Base-by-base conservation (phyloP, 345 rosid species). In the Cochlearia excelsa region DNA sequence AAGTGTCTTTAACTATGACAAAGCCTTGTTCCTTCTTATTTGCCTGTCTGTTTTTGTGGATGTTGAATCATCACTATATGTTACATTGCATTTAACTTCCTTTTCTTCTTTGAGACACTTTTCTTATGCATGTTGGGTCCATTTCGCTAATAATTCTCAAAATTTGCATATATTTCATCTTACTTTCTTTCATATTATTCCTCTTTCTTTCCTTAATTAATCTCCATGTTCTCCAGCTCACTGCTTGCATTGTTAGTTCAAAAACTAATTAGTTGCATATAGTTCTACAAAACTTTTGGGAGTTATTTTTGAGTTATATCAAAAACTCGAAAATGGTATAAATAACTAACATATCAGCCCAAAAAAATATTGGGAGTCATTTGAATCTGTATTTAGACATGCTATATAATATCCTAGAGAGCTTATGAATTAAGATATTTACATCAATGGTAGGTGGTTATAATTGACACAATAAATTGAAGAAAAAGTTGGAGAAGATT, bases 1-100 rank as follows among this genome's bases (percentile, higher is more conserved):
- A 57, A 69, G 57, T 61, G 69, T 63, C 64, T 62, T 69, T 69
- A 69, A 63, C 59, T 69, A 42, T 69, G 74, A 70, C 46, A 70
- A 62, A 56, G 64, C 37, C 74, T 29, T 8, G 64, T 70, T 70
- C 64, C 69, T 34, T 63, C 63, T 70, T 42, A 53, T 42, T 57
- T 63, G 64, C 64, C n/a, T 56, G 47, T 58, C 64, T 56, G 58
- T 55, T 69, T 68, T 62, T 48, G 39, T 54, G 45, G 29, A 26
- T 54, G 67, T 46, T 60, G 67, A 40, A 61, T 61, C 73, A 29
- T 61, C 62, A 61, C 57, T 54, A 37, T 37, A 33, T 62, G 28
- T 48, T 48, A 33, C 73, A 69, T 5, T 61, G 63, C 68, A 54
- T 54, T 61, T 46, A 61, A 42, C 52, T 61, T 61, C 53, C 9